Conservation (phyloP, 768 basidiomycete genomes). For the Naganishia friedmannii region DNA sequence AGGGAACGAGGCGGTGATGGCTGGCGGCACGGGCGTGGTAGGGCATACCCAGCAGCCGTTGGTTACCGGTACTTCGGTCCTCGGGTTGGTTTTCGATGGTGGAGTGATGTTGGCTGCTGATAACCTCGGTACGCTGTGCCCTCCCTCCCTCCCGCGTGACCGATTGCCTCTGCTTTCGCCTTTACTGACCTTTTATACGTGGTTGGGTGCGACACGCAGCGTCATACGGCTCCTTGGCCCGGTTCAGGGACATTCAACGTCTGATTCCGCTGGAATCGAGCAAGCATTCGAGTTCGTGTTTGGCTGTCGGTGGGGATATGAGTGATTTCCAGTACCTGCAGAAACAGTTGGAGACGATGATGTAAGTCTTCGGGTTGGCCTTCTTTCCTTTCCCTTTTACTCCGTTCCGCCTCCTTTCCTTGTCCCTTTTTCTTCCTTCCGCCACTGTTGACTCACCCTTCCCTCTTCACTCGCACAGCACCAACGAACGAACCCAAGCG, state of each 20-base stretch:
- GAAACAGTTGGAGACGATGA: conserved; percentile 69
- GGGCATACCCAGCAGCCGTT: conserved; percentile 92
- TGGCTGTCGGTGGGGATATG: conserved; percentile 95
- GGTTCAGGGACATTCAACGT: conserved; percentile 90
- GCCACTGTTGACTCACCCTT: conserved; percentile 38
- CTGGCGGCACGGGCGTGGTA: neutral
- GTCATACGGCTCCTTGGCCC: conserved; percentile 93
- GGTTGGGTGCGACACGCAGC: too few relatives aligned
- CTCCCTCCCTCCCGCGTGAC: neutral
- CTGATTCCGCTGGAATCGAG: conserved; percentile 60
- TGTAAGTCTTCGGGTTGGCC: too few relatives aligned
- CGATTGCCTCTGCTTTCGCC: neutral
- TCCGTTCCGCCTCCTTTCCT: neutral
- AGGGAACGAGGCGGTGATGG: conserved; percentile 10
- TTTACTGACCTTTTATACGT: too few relatives aligned
- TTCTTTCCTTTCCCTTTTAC: too few relatives aligned
- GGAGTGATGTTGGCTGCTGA: conserved; percentile 99
- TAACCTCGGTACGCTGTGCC: conserved; percentile 68
- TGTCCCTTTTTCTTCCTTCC: neutral
- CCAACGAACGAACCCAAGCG: conserved; percentile 58
- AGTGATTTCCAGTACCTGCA: conserved; percentile 95
- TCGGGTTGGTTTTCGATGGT: conserved; percentile 90
- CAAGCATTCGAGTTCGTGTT: conserved; percentile 33
- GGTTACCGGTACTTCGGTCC: conserved; percentile 93
- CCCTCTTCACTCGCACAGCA: conserved; percentile 37